phyloP scores from a whole-genome alignment of 78 protist species.

The Bigelowiella natans region DNA sequence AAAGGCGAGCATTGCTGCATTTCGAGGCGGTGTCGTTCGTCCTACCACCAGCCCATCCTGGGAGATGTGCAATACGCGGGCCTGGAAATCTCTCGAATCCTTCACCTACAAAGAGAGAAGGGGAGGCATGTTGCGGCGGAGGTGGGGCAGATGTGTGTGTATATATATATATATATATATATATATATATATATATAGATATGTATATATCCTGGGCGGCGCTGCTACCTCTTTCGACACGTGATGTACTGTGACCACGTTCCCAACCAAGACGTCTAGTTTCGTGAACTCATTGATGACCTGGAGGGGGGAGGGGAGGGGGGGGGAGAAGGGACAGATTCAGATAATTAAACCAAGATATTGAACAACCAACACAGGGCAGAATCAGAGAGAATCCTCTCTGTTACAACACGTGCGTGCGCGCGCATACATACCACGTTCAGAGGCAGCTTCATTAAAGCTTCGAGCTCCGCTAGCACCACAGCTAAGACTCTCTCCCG shows the following conservation, averaged over 20 bases:
- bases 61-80: no score
- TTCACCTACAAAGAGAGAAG: neutral
- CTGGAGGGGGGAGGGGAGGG: no score
- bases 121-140: no score
- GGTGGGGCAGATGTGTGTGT: no score
- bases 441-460: neutral
- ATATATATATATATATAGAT: neutral
- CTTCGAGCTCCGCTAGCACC: neutral
- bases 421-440: neutral
- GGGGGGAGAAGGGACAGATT: no score
- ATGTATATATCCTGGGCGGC: neutral
- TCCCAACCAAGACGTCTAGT: neutral
- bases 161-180: neutral
- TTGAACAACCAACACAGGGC: no score
- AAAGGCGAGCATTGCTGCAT: no score
- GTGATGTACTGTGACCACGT: neutral
- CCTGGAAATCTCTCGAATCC: neutral
- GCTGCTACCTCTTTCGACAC: neutral
- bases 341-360: neutral
- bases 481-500: neutral
- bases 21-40: no score
- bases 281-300: neutral
- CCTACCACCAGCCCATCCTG: no score
- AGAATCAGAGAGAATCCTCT: no score
- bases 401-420: no score